Conservation (phyloP, 345 rosid genomes). For the Diplotaxis tenuifolia region DNA sequence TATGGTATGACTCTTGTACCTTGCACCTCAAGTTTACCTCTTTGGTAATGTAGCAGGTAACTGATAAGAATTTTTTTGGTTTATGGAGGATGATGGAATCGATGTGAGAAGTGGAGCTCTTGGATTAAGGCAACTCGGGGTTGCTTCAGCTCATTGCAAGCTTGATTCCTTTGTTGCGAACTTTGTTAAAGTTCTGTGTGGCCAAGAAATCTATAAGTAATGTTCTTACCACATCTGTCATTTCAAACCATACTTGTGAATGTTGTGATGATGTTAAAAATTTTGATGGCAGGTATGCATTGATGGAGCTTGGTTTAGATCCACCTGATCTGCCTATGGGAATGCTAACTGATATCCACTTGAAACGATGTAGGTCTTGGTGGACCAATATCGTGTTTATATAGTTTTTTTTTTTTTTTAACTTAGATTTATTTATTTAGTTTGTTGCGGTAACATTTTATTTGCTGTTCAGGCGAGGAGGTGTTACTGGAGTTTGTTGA, state of each 20-base stretch:
- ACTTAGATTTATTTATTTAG: too few relatives aligned
- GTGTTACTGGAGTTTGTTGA: slow-evolving; percentile 51
- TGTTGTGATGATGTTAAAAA: too few relatives aligned
- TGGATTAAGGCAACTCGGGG: slow-evolving; percentile 62
- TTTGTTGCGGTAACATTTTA: too few relatives aligned
- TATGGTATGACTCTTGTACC: slow-evolving; percentile 48
- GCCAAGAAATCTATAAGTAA: slow-evolving; percentile 74
- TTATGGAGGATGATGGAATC: slow-evolving; percentile 59
- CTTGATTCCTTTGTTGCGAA: slow-evolving; percentile 68
- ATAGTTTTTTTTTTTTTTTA: too few relatives aligned
- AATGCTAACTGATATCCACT: slow-evolving; percentile 60
- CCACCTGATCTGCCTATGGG: slow-evolving; percentile 69
- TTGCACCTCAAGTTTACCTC: background rate
- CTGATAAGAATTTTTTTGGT: background rate
- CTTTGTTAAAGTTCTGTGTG: slow-evolving; percentile 60
- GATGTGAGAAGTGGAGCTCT: slow-evolving; percentile 80
- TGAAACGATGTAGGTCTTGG: slow-evolving; percentile 55
- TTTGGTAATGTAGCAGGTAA: background rate
- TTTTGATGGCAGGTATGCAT: slow-evolving; percentile 65
- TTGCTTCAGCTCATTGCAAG: slow-evolving; percentile 59
- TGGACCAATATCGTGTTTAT: background rate
- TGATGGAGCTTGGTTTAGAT: slow-evolving; percentile 73
- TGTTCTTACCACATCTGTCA: background rate
- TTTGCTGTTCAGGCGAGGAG: slow-evolving; percentile 66
- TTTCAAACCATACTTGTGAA: background rate